Evolutionary conservation across 1,139 yeast species (phyloP).

Genomic region (Diutina neorugosa): DNA sequence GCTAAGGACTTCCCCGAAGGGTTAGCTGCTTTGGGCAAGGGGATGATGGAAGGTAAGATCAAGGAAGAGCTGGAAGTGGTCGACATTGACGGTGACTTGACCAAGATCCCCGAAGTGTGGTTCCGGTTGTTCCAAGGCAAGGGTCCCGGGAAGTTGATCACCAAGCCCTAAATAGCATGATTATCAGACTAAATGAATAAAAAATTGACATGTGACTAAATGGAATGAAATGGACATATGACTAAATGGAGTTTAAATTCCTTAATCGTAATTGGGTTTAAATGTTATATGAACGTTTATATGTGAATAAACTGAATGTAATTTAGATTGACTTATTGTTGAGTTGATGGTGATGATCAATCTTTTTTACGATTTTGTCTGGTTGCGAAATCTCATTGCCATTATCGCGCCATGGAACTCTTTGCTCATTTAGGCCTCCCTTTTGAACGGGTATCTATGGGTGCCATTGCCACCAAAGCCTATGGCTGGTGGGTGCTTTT

Average conservation of each 20-base stretch:
- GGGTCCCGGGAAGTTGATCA: slow-evolving; percentile 1
- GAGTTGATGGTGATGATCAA: no score
- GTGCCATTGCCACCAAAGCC: neutral
- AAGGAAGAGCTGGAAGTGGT: slow-evolving; percentile 7
- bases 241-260: no score
- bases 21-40: slow-evolving; percentile 18
- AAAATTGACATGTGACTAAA: no score
- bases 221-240: no score
- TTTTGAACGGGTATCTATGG: neutral
- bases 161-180: neutral
- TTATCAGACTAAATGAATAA: no score
- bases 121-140: neutral
- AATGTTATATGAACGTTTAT: no score
- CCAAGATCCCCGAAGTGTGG: neutral
- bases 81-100: neutral
- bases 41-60: slow-evolving; percentile 30
- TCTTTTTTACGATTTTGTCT: no score
- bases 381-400: no score
- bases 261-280: no score
- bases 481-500: neutral
- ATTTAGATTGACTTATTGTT: neutral
- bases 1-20: slow-evolving; percentile 22
- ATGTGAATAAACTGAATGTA: no score
- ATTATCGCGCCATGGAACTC: slow-evolving; percentile 1
- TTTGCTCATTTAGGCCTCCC: neutral